Conservation (phyloP, 139 green algal genomes). For the Pedinophyceae sp. region DNA sequence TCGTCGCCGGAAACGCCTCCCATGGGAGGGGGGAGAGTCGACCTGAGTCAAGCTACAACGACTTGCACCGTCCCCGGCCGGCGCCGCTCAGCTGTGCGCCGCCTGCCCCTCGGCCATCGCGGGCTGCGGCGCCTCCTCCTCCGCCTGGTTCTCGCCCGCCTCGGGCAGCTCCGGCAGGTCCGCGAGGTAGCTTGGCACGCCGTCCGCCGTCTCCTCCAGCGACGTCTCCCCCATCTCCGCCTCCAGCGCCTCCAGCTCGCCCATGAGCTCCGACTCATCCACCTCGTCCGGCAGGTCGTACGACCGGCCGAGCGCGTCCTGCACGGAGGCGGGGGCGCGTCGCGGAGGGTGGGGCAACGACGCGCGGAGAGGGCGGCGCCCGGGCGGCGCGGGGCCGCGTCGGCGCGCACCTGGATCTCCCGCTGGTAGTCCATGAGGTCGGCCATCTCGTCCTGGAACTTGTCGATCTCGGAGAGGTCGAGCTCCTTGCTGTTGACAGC, state of each 20-base stretch:
- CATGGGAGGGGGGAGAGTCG: no score
- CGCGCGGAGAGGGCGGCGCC: no score
- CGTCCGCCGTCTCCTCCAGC: constrained; percentile 3
- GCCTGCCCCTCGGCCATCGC: neutral
- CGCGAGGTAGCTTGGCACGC: constrained; percentile 10
- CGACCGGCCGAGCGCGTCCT: constrained; percentile 4
- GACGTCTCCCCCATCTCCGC: constrained; percentile 19
- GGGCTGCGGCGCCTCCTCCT: neutral
- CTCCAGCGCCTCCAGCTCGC: constrained; percentile 35
- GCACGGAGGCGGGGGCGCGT: no score
- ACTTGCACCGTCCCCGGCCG: no score
- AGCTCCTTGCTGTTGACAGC: constrained; percentile 19
- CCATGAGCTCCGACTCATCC: constrained; percentile 25
- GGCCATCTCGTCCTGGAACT: constrained; percentile 33
- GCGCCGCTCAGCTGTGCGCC: no score
- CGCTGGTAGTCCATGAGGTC: constrained; percentile 29
- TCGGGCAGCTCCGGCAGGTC: neutral
- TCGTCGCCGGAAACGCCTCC: no score
- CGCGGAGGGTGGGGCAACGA: constrained; percentile 1
- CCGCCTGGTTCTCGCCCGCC: constrained; percentile 2
- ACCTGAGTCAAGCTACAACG: no score
- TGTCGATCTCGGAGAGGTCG: constrained; percentile 33
- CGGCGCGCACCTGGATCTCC: constrained; percentile 32
- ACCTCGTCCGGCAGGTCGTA: constrained; percentile 6
- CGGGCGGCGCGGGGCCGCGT: no score